Base-by-base conservation (phyloP, 192 early-diverging fungal species). In the Chytriomyces confervae region DNA sequence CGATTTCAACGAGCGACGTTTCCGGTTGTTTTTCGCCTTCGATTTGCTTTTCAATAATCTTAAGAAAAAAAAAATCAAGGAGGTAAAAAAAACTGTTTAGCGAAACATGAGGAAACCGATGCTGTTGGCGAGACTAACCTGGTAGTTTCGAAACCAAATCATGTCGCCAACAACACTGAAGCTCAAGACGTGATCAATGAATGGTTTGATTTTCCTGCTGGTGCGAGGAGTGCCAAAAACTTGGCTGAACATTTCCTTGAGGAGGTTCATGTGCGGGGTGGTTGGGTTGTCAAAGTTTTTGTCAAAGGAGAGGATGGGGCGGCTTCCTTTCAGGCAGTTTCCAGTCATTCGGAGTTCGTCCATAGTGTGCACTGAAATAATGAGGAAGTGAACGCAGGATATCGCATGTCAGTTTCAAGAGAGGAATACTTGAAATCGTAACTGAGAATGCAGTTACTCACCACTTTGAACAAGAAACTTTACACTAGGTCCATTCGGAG, bases 291-390 rank as follows among this genome's bases (percentile, higher is more conserved):
- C 96, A 86, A 99, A 99, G 77, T 83, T 92, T 66, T 92, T 86
- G 82, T 99, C 97, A 84, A 99, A 99, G 6, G 94, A 96, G 29
- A 99, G 85, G 44, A 99, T 91, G 18, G 95, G 95, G 57, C 97
- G 93, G 18, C 95, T 97, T 20, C 96, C 96, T 80, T 97, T 97
- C 61, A 99, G 85, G 82, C 95, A 97, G 86, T 99, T 99, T 74
- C 97, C 97, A 5, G 95, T 96, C 93, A 99, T 94, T 68, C 95
- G 94, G 46, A 99, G 91, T 83, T 99, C 97, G 80, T 97, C 95
- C 96, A 99, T 97, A 29, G 97, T 99, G 82, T 99, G 97, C 70
- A 99, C 93, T 93, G 47, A 36, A 36, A 36, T n/a, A 36, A 2
- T 1, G 29, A 2, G 2, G 29, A 36, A 36, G 29, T 2, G 29